Evolutionary conservation across 2,329 filamentous ascomycete genomes (phyloP).

Genomic region (Colletotrichum tropicale): DNA sequence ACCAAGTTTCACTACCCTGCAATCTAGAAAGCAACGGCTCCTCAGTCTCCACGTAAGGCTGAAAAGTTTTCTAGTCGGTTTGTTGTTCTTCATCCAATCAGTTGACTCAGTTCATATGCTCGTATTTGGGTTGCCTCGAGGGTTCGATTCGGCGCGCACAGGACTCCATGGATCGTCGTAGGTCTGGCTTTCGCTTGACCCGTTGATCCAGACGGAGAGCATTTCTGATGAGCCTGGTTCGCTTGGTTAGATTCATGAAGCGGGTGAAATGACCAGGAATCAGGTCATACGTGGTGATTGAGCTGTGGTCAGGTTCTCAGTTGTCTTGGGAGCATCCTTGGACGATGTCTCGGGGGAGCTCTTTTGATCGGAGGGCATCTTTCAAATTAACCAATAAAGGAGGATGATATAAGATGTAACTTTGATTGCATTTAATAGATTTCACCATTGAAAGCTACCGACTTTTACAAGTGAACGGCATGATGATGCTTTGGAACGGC

Average conservation of each 20-base stretch:
- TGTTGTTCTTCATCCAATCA: neutral
- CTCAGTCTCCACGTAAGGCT: neutral
- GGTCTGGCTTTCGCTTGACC: neutral
- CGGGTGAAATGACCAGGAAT: neutral
- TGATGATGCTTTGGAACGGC: neutral
- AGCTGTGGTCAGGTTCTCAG: neutral
- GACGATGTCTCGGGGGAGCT: neutral
- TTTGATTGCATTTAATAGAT: neutral
- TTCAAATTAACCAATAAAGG: neutral
- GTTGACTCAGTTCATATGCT: neutral
- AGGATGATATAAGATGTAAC: neutral
- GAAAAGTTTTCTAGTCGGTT: neutral
- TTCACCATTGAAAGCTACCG: neutral
- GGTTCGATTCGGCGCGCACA: neutral
- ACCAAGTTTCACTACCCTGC: neutral
- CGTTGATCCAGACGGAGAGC: neutral
- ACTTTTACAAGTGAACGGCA: neutral
- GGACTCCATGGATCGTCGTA: neutral
- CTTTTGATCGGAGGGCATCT: neutral
- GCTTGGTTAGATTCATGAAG: neutral
- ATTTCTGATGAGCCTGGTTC: neutral
- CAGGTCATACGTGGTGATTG: neutral
- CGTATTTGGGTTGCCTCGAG: neutral
- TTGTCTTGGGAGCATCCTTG: neutral
- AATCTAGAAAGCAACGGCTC: neutral